These are phyloP conservation scores for Diaporthe ilicicola DNA, from an alignment of 2,329 filamentous ascomycete species.

Conservation along the genomic window DNA sequence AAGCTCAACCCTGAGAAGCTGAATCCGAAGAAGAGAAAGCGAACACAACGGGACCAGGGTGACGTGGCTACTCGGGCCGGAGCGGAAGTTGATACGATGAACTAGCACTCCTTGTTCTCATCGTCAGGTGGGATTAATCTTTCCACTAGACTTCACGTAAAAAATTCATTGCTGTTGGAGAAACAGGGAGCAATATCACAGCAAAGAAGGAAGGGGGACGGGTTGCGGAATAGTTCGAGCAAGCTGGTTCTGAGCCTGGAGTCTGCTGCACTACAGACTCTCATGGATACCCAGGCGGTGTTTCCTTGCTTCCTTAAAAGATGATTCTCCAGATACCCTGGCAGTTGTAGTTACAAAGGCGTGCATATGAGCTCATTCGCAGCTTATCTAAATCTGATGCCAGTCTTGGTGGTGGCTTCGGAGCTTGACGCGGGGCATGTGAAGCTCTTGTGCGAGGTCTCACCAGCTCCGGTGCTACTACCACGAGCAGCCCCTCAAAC, in stretches of 20 bases:
- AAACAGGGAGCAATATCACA: neutral
- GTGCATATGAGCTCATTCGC: neutral
- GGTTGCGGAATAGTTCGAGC: neutral
- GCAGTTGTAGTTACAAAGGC: neutral
- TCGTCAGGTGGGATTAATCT: neutral
- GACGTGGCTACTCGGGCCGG: neutral
- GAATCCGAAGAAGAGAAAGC: constrained; percentile 17
- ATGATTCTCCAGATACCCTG: neutral
- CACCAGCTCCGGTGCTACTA: neutral
- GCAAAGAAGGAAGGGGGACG: neutral
- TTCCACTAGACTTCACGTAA: neutral
- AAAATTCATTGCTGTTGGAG: neutral
- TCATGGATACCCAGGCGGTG: neutral
- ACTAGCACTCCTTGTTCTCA: neutral
- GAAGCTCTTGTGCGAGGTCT: neutral
- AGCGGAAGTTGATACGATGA: too few species aligned
- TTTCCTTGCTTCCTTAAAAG: too few species aligned
- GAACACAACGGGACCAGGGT: neutral
- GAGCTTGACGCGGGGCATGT: constrained; percentile 20
- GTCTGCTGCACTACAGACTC: neutral
- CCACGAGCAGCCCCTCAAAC: neutral
- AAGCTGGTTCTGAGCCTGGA: neutral
- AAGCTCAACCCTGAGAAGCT: neutral
- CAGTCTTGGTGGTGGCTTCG: neutral
- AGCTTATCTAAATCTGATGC: neutral